Evolutionary conservation across 2,329 filamentous ascomycete genomes (phyloP).

Genomic region (Ciborinia camelliae): DNA sequence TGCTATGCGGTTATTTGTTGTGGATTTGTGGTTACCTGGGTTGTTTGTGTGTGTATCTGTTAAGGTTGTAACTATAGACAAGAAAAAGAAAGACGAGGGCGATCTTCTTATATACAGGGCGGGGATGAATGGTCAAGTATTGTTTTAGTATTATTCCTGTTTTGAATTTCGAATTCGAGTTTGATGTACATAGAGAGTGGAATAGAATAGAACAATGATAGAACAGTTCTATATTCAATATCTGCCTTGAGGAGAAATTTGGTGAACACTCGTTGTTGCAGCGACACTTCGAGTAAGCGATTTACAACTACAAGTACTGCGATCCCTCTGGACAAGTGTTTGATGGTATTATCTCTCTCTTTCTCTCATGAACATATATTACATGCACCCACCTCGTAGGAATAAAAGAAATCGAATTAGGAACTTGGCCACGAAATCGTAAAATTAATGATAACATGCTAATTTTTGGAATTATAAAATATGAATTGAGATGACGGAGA

Average conservation of each 20-base stretch:
- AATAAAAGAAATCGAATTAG: too few species aligned
- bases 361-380: too few species aligned
- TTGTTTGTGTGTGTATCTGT: neutral
- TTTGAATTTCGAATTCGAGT: neutral
- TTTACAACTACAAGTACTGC: neutral
- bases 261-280: neutral
- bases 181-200: neutral
- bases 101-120: neutral
- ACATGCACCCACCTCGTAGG: too few species aligned
- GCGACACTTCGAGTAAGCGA: neutral
- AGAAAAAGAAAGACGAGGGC: neutral
- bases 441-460: too few species aligned
- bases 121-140: neutral
- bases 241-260: neutral
- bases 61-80: neutral
- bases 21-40: neutral
- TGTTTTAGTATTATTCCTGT: neutral
- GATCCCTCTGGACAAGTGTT: too few species aligned
- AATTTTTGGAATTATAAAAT: too few species aligned
- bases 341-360: neutral
- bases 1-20: neutral
- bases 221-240: neutral
- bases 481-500: too few species aligned
- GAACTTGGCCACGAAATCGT: too few species aligned
- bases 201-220: neutral